Base-by-base conservation (phyloP, 1,139 yeast species). In the Taphrina pruni region DNA sequence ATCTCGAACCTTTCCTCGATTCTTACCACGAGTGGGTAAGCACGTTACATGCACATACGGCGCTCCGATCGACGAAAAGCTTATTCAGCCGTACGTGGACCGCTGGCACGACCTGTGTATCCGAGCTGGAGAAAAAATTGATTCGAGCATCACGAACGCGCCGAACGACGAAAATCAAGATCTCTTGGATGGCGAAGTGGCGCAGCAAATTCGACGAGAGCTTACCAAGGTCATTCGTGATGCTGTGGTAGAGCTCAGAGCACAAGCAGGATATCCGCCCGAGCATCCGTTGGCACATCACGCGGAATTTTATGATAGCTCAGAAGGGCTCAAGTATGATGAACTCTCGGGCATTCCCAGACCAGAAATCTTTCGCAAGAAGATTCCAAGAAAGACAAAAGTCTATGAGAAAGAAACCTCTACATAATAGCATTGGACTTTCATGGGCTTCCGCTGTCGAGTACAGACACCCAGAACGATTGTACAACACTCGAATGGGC, bases 1-100 rank as follows among this genome's bases (percentile, higher is more conserved):
- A 78, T 79, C 75, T 58, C 69, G 79, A 84, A 14, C 73, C 71
- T 26, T 75, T 85, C 60, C 84, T 82, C 80, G 90, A 69, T 84
- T 85, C 77, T 76, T 89, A 14, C 94, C 95, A 0, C 81, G 85
- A 65, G 87, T 86, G 60, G 92, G 95, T 1, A 84, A 89, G 0
- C 87, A 86, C 66, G 82, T 93, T 43, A 86, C 84, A 65, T 86
- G 92, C 35, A 83, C 86, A 45, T 83, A 93, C 50, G 98, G 98
- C 0, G 83, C 87, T 51, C 87, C 90, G 0, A 75, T 94, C 8
- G 85, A 86, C 60, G 96, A 88, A 70, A 78, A 78, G 1, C 77
- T 81, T n/a, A 84, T 94, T 52, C 55, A 61, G 55, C 70, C 70
- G 17, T 67, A 43, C 48, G 58, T 67, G 36, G 62, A 67, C 20